A percentile compares a stretch with the other conserved stretches of the same genome.
These are phyloP conservation scores for Marchantia paleacea DNA, from an alignment of 225 moss, liverwort and hornwort genomes.

Conservation along the genomic window DNA sequence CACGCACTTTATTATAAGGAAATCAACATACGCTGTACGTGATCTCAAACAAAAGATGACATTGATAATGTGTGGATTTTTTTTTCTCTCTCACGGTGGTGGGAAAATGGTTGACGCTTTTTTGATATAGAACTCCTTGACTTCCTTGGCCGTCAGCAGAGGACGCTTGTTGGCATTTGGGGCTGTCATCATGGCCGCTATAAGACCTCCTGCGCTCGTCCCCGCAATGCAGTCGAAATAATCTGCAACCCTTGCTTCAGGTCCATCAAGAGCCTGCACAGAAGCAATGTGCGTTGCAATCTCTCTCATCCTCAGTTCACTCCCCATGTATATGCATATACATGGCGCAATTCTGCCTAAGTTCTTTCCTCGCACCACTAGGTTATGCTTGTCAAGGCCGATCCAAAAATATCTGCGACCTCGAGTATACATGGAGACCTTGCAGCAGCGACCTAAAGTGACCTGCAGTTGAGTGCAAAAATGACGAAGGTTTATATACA, in stretches of 20 bases:
- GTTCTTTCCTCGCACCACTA: too few relatives aligned
- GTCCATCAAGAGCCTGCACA: slow-evolving; percentile 17
- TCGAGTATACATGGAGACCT: too few relatives aligned
- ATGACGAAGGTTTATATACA: too few relatives aligned
- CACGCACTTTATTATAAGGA: too few relatives aligned
- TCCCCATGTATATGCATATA: neutral
- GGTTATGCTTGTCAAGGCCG: too few relatives aligned
- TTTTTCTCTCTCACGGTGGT: slow-evolving; percentile 5
- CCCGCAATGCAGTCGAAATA: slow-evolving; percentile 24
- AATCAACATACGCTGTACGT: too few relatives aligned
- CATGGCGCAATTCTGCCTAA: neutral
- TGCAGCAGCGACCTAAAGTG: too few relatives aligned
- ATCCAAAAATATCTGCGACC: too few relatives aligned
- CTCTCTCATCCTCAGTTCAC: neutral
- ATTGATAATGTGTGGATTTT: too few relatives aligned
- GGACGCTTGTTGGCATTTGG: slow-evolving; percentile 19
- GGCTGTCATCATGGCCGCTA: slow-evolving; percentile 23
- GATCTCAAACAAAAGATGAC: too few relatives aligned
- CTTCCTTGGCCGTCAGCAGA: neutral
- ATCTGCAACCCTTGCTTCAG: slow-evolving; percentile 20
- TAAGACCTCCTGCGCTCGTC: slow-evolving; percentile 19
- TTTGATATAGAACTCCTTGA: slow-evolving; percentile 11
- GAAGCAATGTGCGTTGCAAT: neutral
- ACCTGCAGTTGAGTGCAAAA: too few relatives aligned
- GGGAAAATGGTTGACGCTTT: slow-evolving; percentile 14